Base-by-base conservation (phyloP, 345 rosid genomes). In the Bretschneidera sinensis region DNA sequence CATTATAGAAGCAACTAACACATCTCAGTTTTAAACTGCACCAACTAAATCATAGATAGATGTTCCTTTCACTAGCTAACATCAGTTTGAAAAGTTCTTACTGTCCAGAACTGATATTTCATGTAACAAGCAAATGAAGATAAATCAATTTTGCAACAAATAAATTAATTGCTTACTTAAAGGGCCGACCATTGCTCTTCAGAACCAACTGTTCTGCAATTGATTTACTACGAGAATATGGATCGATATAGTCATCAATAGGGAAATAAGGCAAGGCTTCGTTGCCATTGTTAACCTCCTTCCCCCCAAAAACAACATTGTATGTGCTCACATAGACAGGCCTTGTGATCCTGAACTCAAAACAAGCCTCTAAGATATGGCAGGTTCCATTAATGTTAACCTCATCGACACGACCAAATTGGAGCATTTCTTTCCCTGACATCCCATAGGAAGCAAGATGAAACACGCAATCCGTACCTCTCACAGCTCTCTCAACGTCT, bases 401-500 rank as follows among this genome's bases (percentile, higher is more conserved):
- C 76, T 78, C 82, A 60, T 87, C 97, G 11, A 85, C 87, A 9
- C 91, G 91, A 16, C 92, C 86, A 39, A 85, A 76, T 69, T 78
- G 98, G 35, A 92, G 75, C 98, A 92, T 85, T 75, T 92, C 97
- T 71, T 89, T 92, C 39, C 98, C 98, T 0, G 96, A 89, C 89
- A 92, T 92, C 55, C 98, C 98, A 66, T 24, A 87, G 0, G 98
- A 92, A 71, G 96, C 94, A 19, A 92, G 84, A 76, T 89, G 97
- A 70, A 92, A 75, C 9, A 89, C 96, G 67, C 97, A 92, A 65
- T 85, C 75, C 0, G 80, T 88, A 18, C 96, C 94, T 0, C 80
- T 78, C 21, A 87, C 17, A 31, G 91, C 89, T 71, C 68, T 84
- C 1, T 78, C 85, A 0, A 89, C 87, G 67, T 92, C 96, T 8